A percentile compares a stretch with the other conserved stretches of the same genome.
Evolutionary conservation across 495 filamentous ascomycete genomes (phyloP).

Genomic region (Delitschia confertaspora): DNA sequence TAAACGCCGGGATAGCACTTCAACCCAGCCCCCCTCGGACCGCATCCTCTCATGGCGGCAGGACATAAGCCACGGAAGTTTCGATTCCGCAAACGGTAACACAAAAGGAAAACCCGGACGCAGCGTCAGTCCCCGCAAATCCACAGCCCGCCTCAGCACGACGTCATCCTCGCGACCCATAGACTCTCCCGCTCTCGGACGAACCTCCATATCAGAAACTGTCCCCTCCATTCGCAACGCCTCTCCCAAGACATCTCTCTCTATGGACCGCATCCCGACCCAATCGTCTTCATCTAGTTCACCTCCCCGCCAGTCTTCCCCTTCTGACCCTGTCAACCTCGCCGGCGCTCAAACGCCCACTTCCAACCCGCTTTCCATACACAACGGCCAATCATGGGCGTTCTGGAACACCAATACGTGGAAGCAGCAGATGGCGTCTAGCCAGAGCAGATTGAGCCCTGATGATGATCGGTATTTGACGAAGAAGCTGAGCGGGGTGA

Average conservation of each 20-base stretch:
- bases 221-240: not conserved
- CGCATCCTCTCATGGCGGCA: conserved; percentile 90
- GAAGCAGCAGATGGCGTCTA: conserved; percentile 3
- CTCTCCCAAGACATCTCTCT: conserved; percentile 11
- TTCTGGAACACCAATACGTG: conserved; percentile 23
- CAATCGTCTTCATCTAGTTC: conserved; percentile 5
- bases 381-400: conserved; percentile 20
- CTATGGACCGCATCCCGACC: conserved; percentile 5
- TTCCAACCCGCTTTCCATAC: conserved; percentile 15
- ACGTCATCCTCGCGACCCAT: conserved; percentile 5
- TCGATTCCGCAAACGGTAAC: conserved; percentile 41
- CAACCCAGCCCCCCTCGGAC: conserved; percentile 56
- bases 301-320: conserved; percentile 1
- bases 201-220: conserved; percentile 26
- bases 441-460: conserved; percentile 1
- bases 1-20: conserved; percentile 47
- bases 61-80: conserved; percentile 53
- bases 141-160: conserved; percentile 27
- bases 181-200: conserved; percentile 12
- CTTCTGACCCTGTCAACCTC: not conserved
- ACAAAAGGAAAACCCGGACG: conserved; percentile 31
- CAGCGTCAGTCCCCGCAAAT: conserved; percentile 52
- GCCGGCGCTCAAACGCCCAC: not conserved
- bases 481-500: conserved; percentile 3
- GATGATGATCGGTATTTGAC: not conserved